phyloP scores from a whole-genome alignment of 805 yeast species.

The Spathaspora arborariae region DNA sequence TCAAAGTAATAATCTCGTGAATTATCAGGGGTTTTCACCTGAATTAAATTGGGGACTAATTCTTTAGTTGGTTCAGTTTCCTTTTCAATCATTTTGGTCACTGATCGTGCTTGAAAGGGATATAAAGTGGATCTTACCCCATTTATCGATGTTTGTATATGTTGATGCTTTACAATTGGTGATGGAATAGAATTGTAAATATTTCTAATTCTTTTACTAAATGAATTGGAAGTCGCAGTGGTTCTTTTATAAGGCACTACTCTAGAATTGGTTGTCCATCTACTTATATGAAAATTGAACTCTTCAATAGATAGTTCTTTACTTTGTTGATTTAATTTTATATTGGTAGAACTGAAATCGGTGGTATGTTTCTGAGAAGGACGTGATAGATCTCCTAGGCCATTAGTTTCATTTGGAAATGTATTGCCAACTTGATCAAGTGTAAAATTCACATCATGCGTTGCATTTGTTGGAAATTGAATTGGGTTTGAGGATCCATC shows the following conservation, averaged over 20 bases:
- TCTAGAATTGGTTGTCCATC: slow-evolving; percentile 24
- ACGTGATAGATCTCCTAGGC: no score
- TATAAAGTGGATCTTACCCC: slow-evolving; percentile 54
- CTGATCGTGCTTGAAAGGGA: slow-evolving; percentile 57
- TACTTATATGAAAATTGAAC: slow-evolving; percentile 21
- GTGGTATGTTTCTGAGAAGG: no score
- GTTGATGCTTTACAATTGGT: slow-evolving; percentile 17
- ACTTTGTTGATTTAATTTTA: neutral
- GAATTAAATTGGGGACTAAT: slow-evolving; percentile 32
- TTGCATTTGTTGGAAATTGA: neutral
- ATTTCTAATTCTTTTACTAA: slow-evolving; percentile 18
- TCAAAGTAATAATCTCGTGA: slow-evolving; percentile 31
- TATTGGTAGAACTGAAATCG: no score
- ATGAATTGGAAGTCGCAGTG: slow-evolving; percentile 1
- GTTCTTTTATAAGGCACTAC: neutral
- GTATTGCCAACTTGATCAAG: neutral
- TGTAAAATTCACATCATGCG: neutral
- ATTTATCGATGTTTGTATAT: slow-evolving; percentile 9
- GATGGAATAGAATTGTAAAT: slow-evolving; percentile 35
- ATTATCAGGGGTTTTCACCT: slow-evolving; percentile 9
- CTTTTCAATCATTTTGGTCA: slow-evolving; percentile 54
- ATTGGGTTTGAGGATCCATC: neutral
- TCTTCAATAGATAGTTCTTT: neutral
- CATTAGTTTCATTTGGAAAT: no score
- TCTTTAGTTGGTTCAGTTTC: slow-evolving; percentile 37